Base-by-base conservation (phyloP, 1,284 basidiomycete genomes). In the Mycena sp. region DNA sequence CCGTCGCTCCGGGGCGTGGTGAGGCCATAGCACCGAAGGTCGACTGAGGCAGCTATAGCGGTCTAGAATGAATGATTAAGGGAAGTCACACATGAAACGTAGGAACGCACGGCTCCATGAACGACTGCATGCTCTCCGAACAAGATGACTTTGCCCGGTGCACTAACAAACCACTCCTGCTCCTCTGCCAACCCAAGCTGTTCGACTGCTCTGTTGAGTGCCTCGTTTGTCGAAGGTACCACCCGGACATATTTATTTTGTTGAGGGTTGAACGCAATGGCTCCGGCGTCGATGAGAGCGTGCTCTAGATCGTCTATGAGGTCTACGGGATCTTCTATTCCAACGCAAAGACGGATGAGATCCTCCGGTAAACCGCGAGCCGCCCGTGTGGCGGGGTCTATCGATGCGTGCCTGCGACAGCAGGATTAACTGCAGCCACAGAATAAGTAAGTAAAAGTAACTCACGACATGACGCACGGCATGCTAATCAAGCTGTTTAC, bases 101-200 rank as follows among this genome's bases (percentile, higher is more conserved):
- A 4, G 17, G 26, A 16, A 87, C 93, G 84, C 76, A 95, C 94
- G 58, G 96, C 93, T 58, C 98, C 98, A 76, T 99, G 93, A 23
- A 99, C 98, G 56, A 99, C 98, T 17, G 98, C 98, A 78, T 99
- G 98, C 80, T 99, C 98, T 56, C 98, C 98, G 70, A 99, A 99
- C 61, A 99, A 78, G 70, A 99, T 99, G 66, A 99, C 94, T 77
- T 99, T 99, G 45, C 98, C 98, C 7, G 98, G 98, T 6, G 98
- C 94, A 61, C 94, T 96, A 61, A 98, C 91, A 60, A 96, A 85
- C 91, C 91, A 94, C 71, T 92, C 90, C 46, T 86, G 81, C 61
- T 89, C 79, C 52, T 85, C 79, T 35, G 72, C 63, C 17, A 79
- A 73, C 19, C 86, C 86, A 44, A 93, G 80, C 73, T 88, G 89